Evolutionary conservation across 305 asterid species (phyloP).

Genomic region (Solanum chacoense): DNA sequence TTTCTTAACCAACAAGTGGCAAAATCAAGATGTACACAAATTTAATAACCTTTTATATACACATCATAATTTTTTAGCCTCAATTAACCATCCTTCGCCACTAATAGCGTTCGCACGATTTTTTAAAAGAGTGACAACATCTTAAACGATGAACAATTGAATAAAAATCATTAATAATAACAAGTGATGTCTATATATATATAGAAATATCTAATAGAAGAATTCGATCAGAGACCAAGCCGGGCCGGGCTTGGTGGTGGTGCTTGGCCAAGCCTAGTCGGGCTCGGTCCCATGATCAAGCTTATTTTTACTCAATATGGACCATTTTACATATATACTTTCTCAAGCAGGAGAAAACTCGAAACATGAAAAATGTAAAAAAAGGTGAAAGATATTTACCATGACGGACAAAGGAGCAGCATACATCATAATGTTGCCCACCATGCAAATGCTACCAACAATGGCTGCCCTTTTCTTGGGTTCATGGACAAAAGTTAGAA

Average conservation of each 20-base stretch:
- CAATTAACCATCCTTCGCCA: background rate
- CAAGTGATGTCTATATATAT: too few relatives aligned
- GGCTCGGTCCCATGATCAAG: background rate
- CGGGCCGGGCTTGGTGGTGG: background rate
- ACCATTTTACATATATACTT: background rate
- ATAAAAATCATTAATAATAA: too few relatives aligned
- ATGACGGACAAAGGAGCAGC: slow-evolving; percentile 79
- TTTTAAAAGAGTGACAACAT: too few relatives aligned
- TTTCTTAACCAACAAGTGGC: background rate
- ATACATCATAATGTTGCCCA: slow-evolving; percentile 70
- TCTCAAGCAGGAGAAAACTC: background rate
- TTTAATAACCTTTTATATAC: background rate
- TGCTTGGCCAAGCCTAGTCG: background rate
- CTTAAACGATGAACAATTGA: too few relatives aligned
- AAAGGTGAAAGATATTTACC: slow-evolving; percentile 21
- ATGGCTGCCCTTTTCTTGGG: slow-evolving; percentile 48
- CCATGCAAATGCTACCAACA: slow-evolving; percentile 79
- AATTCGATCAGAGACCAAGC: too few relatives aligned
- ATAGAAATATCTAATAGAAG: too few relatives aligned
- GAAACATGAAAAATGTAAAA: background rate
- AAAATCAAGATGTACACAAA: background rate
- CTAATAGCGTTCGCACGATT: too few relatives aligned
- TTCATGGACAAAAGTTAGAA: slow-evolving; percentile 36
- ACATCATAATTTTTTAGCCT: background rate
- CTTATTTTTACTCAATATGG: background rate